Evolutionary conservation across 495 filamentous ascomycete species (phyloP).

Genomic region (Pyrenula massariospora): DNA sequence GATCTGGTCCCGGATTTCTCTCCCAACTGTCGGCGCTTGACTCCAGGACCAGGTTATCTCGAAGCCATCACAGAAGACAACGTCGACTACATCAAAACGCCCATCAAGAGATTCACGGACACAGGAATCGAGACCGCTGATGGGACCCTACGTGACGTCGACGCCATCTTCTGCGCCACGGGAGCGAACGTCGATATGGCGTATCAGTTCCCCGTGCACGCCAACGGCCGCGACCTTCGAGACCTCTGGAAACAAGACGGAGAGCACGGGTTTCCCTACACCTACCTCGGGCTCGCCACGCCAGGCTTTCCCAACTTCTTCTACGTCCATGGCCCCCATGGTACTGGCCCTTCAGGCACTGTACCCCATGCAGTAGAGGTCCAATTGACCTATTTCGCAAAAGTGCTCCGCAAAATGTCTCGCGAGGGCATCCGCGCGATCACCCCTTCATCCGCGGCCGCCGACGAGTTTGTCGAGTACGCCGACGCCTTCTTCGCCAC

Average conservation of each 20-base stretch:
- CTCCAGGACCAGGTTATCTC: conserved; percentile 61
- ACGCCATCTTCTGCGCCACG: conserved; percentile 57
- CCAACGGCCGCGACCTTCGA: conserved; percentile 35
- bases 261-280: conserved; percentile 47
- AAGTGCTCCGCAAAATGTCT: conserved; percentile 50
- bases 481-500: conserved; percentile 48
- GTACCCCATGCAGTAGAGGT: conserved; percentile 43
- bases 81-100: conserved; percentile 43
- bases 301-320: conserved; percentile 58
- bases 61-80: conserved; percentile 55
- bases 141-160: conserved; percentile 36
- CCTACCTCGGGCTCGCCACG: conserved; percentile 50
- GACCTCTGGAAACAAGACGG: conserved; percentile 27
- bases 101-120: conserved; percentile 44
- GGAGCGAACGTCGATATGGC: conserved; percentile 50
- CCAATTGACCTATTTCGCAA: conserved; percentile 46
- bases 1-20: conserved; percentile 52
- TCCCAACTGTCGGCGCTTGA: conserved; percentile 57
- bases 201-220: conserved; percentile 46
- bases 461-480: conserved; percentile 53
- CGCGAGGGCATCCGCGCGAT: conserved; percentile 54
- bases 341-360: conserved; percentile 35
- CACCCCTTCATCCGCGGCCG: conserved; percentile 34
- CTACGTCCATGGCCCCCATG: conserved; percentile 38
- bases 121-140: conserved; percentile 44